Percentiles rank a stretch among this genome's conserved stretches.
Evolutionary conservation across 345 rosid species (phyloP).

Genomic region (Noccaea caerulescens): DNA sequence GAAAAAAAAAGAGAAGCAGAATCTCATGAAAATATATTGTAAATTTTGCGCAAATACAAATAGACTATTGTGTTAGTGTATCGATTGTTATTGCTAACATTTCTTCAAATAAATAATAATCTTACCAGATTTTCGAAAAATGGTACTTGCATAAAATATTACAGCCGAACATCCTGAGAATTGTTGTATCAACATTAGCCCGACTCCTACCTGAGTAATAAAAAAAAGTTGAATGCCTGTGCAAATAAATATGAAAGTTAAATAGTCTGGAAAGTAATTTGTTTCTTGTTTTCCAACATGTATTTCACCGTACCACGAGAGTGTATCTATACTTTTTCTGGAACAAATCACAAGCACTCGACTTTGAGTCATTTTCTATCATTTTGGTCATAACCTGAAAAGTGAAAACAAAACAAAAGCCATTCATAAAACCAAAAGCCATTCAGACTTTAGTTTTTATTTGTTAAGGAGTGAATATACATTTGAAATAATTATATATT

Average conservation of each 20-base stretch:
- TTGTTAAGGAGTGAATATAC: not conserved
- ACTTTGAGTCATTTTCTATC: constrained; percentile 36
- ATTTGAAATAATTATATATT: not conserved
- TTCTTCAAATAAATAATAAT: not conserved
- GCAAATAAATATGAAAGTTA: not conserved
- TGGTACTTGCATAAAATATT: constrained; percentile 45
- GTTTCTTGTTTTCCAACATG: not conserved
- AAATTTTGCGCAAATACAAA: constrained; percentile 1
- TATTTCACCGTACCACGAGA: constrained; percentile 41
- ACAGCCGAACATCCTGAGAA: constrained; percentile 48
- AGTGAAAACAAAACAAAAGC: constrained; percentile 29
- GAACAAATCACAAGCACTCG: constrained; percentile 45
- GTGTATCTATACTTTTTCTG: constrained; percentile 51
- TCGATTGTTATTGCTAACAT: not conserved
- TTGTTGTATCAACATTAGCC: constrained; percentile 52
- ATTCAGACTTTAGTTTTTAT: not conserved
- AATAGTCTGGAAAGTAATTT: not conserved
- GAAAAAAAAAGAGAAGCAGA: not conserved
- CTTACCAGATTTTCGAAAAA: constrained; percentile 52
- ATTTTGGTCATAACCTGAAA: constrained; percentile 40
- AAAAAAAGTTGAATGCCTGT: constrained; percentile 34
- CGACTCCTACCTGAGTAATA: constrained; percentile 53
- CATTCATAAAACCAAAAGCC: too few relatives aligned
- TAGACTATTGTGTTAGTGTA: not conserved
- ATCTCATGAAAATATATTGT: not conserved